A percentile compares a stretch with the other conserved stretches of the same genome.
phyloP scores from a whole-genome alignment of 345 rosid genomes.

The Dovyalis caffra region DNA sequence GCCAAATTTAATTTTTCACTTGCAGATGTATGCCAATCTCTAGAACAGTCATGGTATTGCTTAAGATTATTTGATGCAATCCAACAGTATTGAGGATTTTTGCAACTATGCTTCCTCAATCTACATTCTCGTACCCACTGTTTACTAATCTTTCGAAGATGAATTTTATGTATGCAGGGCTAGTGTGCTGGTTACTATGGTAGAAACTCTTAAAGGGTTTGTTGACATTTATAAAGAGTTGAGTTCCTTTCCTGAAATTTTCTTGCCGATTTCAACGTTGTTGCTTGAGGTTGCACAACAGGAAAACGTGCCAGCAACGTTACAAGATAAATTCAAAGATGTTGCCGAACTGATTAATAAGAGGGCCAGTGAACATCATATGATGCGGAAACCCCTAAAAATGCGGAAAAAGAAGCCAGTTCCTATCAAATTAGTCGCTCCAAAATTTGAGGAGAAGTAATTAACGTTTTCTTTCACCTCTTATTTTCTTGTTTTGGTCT shows the following conservation, averaged over 20 bases:
- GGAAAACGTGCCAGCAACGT: slow-evolving; percentile 47
- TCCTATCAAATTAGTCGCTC: slow-evolving; percentile 63
- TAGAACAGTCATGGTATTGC: neutral
- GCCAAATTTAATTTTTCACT: neutral
- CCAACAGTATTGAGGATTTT: neutral
- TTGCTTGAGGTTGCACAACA: slow-evolving; percentile 52
- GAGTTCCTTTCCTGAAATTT: slow-evolving; percentile 75
- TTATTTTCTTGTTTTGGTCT: neutral
- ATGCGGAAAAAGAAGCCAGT: slow-evolving; percentile 80
- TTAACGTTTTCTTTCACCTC: neutral
- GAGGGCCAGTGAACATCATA: slow-evolving; percentile 48
- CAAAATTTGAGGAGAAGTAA: slow-evolving; percentile 82
- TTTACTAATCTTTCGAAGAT: slow-evolving; percentile 5
- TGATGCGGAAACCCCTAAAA: slow-evolving; percentile 64
- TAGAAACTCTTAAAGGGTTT: slow-evolving; percentile 69
- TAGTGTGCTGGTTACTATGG: slow-evolving; percentile 49
- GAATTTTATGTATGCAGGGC: slow-evolving; percentile 45
- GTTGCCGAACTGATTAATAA: slow-evolving; percentile 51
- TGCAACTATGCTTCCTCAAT: neutral
- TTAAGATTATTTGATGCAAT: neutral
- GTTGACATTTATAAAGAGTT: slow-evolving; percentile 50
- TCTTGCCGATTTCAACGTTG: slow-evolving; percentile 56
- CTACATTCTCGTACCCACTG: neutral
- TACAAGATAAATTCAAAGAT: slow-evolving; percentile 49
- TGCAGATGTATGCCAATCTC: neutral